phyloP scores from a whole-genome alignment of 1,139 yeast species.

The Meyerozyma elateridarum region DNA sequence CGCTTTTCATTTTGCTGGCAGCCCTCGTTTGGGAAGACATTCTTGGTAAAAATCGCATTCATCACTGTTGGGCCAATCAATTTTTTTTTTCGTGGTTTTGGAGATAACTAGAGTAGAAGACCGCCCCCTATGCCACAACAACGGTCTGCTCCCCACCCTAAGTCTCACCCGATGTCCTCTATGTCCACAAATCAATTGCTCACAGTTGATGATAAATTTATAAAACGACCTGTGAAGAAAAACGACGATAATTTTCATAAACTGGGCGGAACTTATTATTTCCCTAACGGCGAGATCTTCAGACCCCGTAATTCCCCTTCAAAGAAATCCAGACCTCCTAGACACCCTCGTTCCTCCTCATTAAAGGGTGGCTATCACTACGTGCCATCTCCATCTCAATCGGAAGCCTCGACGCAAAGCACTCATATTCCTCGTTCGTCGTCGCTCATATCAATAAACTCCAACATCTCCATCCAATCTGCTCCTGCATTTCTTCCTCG shows the following conservation, averaged over 20 bases:
- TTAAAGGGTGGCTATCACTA: conserved; percentile 1
- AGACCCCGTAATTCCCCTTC: conserved; percentile 41
- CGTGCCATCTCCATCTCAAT: conserved; percentile 15
- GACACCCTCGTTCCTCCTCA: conserved; percentile 1
- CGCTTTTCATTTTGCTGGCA: too few species aligned
- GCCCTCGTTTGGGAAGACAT: too few species aligned
- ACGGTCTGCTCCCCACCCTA: too few species aligned
- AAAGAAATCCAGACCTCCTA: conserved; percentile 33
- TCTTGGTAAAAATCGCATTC: too few species aligned
- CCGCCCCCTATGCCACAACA: too few species aligned
- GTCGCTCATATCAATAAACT: conserved; percentile 1
- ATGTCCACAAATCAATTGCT: conserved; percentile 39
- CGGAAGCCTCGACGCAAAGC: not conserved
- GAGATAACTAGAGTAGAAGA: too few species aligned
- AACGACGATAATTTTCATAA: conserved; percentile 16
- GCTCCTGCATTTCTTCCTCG: conserved; percentile 3
- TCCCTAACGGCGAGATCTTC: conserved; percentile 55
- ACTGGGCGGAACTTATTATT: conserved; percentile 33
- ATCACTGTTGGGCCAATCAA: too few species aligned
- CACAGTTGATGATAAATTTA: conserved; percentile 35
- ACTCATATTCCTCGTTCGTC: conserved; percentile 1
- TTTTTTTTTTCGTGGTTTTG: too few species aligned
- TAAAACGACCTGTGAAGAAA: conserved; percentile 26
- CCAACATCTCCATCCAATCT: conserved; percentile 1
- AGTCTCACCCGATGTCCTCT: conserved; percentile 2